Evolutionary conservation across 768 basidiomycete genomes (phyloP), one percentile per base, ranked within the genome.

Genomic region (Infundibulicybe gibba): DNA sequence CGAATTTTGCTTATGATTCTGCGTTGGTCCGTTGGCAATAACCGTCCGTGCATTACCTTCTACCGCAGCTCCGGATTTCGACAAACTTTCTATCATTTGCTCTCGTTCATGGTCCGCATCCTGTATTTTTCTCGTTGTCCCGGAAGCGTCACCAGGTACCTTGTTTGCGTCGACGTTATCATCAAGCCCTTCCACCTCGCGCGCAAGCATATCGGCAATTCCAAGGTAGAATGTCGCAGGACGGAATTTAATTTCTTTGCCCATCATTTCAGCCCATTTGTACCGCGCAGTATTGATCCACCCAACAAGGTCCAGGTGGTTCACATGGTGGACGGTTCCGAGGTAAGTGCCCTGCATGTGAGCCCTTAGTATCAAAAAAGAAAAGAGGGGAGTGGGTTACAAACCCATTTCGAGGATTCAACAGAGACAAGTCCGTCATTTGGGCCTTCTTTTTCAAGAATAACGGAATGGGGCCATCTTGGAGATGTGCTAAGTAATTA

Each of bases 351-450:
- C 97, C 86, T 87, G 56, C 37, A 35, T 41, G 39, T 16, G 20
- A 2, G 17, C 19, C 10, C 43, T 21, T 40, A 12, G 55, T 46
- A 21, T 15, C 43, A 25, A 17, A 13, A 21, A 39, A 30, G 16
- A 21, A 17, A 12, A 21, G 35, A 32, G 25, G 21, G 20, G 16
- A 6, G n/a, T 13, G 37, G 25, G 34, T 15, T 19, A 60, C 68
- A 33, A 46, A 80, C 83, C 93, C 94, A 95, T 74, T 84, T 82
- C 2, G 93, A 83, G 4, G 90, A 92, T 49, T 84, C 72, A 38
- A 95, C 82, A 40, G 85, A 87, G 40, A 99, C 95, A 40, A 99
- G 76, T 1, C 97, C 97, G 62, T 97, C 93, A 57, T 97, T 97
- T 30, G 90, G 82, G 14, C 94, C 95, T 67, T 97, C 93, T 59